phyloP scores from a whole-genome alignment of 2,329 filamentous ascomycete genomes.

The Cladophialophora chaetospira region DNA sequence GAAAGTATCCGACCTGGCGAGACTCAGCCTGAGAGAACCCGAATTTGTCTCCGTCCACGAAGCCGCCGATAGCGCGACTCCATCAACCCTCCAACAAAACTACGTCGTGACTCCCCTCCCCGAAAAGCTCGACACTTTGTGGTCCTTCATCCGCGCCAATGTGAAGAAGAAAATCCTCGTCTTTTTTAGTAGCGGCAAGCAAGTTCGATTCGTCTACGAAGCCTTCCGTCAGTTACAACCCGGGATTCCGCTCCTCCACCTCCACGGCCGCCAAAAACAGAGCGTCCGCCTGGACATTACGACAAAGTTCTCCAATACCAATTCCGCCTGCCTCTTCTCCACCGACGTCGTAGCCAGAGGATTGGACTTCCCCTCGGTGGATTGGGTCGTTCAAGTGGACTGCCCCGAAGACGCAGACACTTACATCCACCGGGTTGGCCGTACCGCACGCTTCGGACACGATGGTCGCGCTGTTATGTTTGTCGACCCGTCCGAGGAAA shows the following conservation, averaged over 20 bases:
- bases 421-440: slow-evolving; percentile 93
- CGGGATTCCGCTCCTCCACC: slow-evolving; percentile 86
- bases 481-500: slow-evolving; percentile 86
- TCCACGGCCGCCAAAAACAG: slow-evolving; percentile 94
- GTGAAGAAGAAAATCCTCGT: slow-evolving; percentile 94
- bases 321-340: slow-evolving; percentile 85
- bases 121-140: slow-evolving; percentile 89
- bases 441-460: slow-evolving; percentile 90
- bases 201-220: slow-evolving; percentile 95
- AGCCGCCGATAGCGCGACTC: slow-evolving; percentile 75
- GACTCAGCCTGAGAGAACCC: slow-evolving; percentile 83
- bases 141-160: slow-evolving; percentile 87
- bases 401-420: slow-evolving; percentile 96
- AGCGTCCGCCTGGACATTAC: slow-evolving; percentile 85
- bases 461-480: slow-evolving; percentile 87
- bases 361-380: slow-evolving; percentile 92
- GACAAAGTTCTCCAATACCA: slow-evolving; percentile 74
- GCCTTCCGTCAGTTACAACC: slow-evolving; percentile 90
- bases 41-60: slow-evolving; percentile 96
- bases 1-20: slow-evolving; percentile 86
- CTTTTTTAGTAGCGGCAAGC: slow-evolving; percentile 92
- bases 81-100: slow-evolving; percentile 81
- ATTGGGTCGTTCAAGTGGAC: slow-evolving; percentile 99
- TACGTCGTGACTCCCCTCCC: slow-evolving; percentile 83
- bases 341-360: slow-evolving; percentile 94